Evolutionary conservation across 176 grass and related monocot genomes (phyloP).

Genomic region (Tillandsia leiboldiana): DNA sequence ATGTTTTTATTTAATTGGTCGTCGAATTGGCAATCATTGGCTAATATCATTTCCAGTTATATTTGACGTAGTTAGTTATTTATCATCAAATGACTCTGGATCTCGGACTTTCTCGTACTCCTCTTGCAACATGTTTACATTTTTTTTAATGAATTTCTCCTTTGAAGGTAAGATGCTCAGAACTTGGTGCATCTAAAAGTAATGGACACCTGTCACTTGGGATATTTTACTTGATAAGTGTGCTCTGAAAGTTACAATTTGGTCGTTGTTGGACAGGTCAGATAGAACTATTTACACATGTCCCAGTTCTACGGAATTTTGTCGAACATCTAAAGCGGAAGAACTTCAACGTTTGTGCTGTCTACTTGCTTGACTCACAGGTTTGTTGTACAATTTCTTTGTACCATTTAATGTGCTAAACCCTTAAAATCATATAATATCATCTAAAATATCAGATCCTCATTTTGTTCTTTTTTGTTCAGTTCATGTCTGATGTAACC

Average conservation of each 20-base stretch:
- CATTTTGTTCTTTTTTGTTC: slow-evolving; percentile 27
- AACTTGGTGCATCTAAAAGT: not conserved
- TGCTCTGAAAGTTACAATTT: slow-evolving; percentile 6
- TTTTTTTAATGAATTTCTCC: not conserved
- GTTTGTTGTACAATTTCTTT: slow-evolving; percentile 22
- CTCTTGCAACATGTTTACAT: not conserved
- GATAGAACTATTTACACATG: slow-evolving; percentile 96
- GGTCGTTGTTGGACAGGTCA: slow-evolving; percentile 57
- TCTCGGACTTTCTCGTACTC: not conserved
- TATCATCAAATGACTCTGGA: not conserved
- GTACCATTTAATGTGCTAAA: not conserved
- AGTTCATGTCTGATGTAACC: slow-evolving; percentile 90
- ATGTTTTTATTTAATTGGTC: too few relatives aligned
- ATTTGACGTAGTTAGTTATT: too few relatives aligned
- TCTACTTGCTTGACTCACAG: slow-evolving; percentile 97
- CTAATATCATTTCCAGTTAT: too few relatives aligned
- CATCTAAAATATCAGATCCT: not conserved
- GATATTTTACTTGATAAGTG: not conserved
- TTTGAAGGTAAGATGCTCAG: not conserved
- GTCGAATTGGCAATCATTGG: too few relatives aligned
- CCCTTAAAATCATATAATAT: not conserved
- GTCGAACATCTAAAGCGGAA: slow-evolving; percentile 73
- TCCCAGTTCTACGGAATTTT: slow-evolving; percentile 84
- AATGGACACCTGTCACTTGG: not conserved
- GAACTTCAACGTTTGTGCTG: slow-evolving; percentile 78